Conservation (phyloP, 371 early-diverging fungal species). For the Mucor velutinosus region DNA sequence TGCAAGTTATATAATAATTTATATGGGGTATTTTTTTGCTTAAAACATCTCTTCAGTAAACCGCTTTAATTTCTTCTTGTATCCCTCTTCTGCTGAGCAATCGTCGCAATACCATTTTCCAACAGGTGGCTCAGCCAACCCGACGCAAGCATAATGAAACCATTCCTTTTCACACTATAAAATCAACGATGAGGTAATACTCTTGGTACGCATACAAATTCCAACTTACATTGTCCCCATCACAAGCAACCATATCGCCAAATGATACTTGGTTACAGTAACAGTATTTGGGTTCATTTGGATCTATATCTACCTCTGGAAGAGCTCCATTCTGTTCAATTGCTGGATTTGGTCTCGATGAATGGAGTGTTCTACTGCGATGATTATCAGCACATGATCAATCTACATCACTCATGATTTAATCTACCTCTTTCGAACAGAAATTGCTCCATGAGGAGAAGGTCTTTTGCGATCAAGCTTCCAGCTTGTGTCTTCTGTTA, state of each 20-base stretch:
- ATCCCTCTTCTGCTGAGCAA: conserved; percentile 39
- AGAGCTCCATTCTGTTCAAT: conserved; percentile 24
- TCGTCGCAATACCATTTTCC: conserved; percentile 95
- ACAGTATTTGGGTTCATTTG: conserved; percentile 95
- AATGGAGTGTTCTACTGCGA: conserved; percentile 34
- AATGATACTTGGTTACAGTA: conserved; percentile 94
- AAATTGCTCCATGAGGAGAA: conserved; percentile 10
- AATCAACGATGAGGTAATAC: background rate
- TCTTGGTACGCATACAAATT: background rate
- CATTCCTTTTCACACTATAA: conserved; percentile 88
- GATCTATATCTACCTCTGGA: conserved; percentile 83
- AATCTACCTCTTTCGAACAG: conserved; percentile 18
- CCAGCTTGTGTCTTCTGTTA: conserved; percentile 11
- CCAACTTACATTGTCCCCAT: conserved; percentile 78
- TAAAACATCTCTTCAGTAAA: conserved; percentile 18
- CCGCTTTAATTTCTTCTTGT: conserved; percentile 33
- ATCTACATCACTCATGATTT: background rate
- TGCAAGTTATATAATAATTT: background rate
- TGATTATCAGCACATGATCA: background rate
- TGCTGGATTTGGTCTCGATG: conserved; percentile 39
- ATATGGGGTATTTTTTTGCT: conserved; percentile 7
- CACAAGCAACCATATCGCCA: conserved; percentile 99
- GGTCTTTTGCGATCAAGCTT: conserved; percentile 15
- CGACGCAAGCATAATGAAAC: conserved; percentile 96
- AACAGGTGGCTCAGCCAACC: conserved; percentile 78